phyloP scores from a whole-genome alignment of 2,329 filamentous ascomycete genomes.

The Sporothrix globosa region DNA sequence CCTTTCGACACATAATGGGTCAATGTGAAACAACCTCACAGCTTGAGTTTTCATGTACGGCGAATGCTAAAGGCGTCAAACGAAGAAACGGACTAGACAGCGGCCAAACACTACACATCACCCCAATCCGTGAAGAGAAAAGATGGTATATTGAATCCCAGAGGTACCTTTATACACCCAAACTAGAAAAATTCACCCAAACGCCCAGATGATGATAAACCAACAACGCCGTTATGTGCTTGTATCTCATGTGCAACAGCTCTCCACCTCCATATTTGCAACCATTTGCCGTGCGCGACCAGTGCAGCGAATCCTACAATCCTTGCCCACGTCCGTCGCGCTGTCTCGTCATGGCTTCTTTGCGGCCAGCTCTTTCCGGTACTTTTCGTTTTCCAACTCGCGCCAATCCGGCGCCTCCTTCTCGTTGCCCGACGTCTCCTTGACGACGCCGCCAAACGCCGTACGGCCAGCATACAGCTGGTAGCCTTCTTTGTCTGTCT shows the following conservation, averaged over 20 bases:
- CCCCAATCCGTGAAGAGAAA: not conserved
- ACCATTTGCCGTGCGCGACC: too few species aligned
- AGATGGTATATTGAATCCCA: conserved; percentile 17
- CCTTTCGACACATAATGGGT: not conserved
- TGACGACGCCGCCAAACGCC: conserved; percentile 67
- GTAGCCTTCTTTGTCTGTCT: conserved; percentile 54
- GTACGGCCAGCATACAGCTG: conserved; percentile 80
- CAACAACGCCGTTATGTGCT: conserved; percentile 20
- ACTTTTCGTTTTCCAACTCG: conserved; percentile 67
- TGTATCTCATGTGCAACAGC: not conserved
- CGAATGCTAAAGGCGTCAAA: not conserved
- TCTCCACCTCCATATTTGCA: not conserved
- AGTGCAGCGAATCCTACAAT: too few species aligned
- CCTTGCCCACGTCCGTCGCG: too few species aligned
- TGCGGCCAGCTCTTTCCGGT: conserved; percentile 46
- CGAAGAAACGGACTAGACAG: not conserved
- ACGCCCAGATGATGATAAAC: not conserved
- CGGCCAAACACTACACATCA: not conserved
- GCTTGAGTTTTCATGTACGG: too few species aligned
- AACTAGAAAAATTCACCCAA: not conserved
- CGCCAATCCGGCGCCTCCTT: conserved; percentile 64
- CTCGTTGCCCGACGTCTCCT: conserved; percentile 70
- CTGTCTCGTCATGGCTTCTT: conserved; percentile 34
- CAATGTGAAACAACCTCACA: not conserved
- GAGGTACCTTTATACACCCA: conserved; percentile 2